Base-by-base conservation (phyloP, 2,329 filamentous ascomycete genomes). In the Fulvia fulva region DNA sequence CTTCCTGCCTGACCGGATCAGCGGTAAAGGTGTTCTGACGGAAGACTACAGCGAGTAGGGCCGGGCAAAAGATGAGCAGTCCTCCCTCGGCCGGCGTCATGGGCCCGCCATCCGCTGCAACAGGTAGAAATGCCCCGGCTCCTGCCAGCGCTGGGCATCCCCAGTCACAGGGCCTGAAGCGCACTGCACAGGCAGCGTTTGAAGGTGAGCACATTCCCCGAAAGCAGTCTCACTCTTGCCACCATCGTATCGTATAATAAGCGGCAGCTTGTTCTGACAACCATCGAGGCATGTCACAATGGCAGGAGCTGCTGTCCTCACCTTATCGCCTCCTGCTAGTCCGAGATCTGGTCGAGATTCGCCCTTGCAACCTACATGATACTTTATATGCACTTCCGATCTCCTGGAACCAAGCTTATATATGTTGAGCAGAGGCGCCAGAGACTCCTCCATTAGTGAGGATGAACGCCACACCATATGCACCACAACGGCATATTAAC, bases 401-500 rank as follows among this genome's bases (percentile, higher is more conserved):
- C 32, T 51, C 30, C 30, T 50, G 50, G 30, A 25, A 28, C 43
- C 23, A 51, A 34, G 47, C 53, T 50, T 51, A 56, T 41, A 60
- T 50, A 44, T 53, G 26, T 56, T 45, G 43, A 49, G 47, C 57
- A 69, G 67, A 67, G 61, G 60, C 67, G 21, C 63, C 68, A 21
- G 61, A 64, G 11, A 67, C 68, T 26, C 68, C 70, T 51, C 63
- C 69, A 12, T 61, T 70, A 8, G 60, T 67, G 54, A 71, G 63
- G 61, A 71, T 72, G 70, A 70, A 68, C 54, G 63, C 55, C n/a
- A 70, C 70, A 14, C 67, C 70, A 21, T 87, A 87, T 68, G 80
- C 79, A 51, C 83, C 79, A 72, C 96, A 96, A 75, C 89, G 94
- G 63, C 87, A 90, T 62, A 91, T 97, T 58, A 88, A 88, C 60